These are phyloP conservation scores for Dactylonectria macrodidyma DNA, from an alignment of 2,329 filamentous ascomycete species.

Conservation along the genomic window DNA sequence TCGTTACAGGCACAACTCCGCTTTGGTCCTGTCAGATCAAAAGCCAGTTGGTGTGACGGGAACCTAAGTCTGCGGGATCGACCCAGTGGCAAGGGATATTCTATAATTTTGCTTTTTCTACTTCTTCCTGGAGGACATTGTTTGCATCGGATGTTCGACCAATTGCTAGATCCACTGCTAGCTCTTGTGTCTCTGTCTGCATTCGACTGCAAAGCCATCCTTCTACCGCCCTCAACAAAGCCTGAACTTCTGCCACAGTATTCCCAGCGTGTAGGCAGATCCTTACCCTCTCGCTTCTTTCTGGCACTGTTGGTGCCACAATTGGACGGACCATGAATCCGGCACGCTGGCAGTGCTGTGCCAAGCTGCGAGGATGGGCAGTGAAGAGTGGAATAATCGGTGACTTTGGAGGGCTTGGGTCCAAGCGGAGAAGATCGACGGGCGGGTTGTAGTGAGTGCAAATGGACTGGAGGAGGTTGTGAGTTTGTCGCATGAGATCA, in stretches of 20 bases:
- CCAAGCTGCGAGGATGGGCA: slow-evolving; percentile 69
- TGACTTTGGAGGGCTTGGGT: slow-evolving; percentile 61
- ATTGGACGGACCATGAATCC: slow-evolving; percentile 76
- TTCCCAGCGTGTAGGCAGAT: slow-evolving; percentile 80
- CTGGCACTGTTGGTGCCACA: slow-evolving; percentile 77
- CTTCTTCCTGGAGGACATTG: not conserved
- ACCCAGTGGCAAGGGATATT: not conserved
- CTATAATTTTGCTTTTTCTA: not conserved
- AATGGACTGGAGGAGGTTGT: slow-evolving; percentile 60
- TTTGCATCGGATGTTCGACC: not conserved
- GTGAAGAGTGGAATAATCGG: slow-evolving; percentile 78
- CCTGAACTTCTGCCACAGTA: slow-evolving; percentile 69
- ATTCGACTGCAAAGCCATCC: slow-evolving; percentile 57
- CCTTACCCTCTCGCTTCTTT: slow-evolving; percentile 74
- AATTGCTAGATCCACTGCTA: not conserved
- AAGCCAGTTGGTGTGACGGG: too few relatives aligned
- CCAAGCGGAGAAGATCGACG: slow-evolving; percentile 53
- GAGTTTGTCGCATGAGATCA: slow-evolving; percentile 56
- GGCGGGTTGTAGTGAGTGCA: slow-evolving; percentile 35
- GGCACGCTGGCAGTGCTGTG: slow-evolving; percentile 69
- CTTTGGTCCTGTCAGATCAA: not conserved
- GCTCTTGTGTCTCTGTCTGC: not conserved
- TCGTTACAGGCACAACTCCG: not conserved
- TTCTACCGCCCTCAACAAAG: slow-evolving; percentile 63
- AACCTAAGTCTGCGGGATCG: not conserved